Conservation (phyloP, 139 green algal genomes). For the Gonium pectorale region DNA sequence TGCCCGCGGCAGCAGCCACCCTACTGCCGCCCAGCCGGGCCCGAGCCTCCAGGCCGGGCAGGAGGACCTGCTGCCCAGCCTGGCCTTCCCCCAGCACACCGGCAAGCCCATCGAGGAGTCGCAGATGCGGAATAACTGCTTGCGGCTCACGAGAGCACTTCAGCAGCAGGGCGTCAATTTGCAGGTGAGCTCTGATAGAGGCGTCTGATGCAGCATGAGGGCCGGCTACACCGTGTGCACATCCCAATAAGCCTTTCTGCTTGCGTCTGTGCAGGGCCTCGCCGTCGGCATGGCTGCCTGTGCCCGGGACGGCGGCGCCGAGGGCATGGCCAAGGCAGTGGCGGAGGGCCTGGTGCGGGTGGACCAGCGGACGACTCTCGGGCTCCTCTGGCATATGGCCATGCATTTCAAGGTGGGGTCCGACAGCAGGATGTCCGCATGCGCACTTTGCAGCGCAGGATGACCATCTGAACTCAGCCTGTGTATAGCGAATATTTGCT, state of each 20-base stretch:
- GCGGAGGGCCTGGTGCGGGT: conserved; percentile 75
- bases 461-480: too few species aligned
- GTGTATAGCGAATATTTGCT: too few species aligned
- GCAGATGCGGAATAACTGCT: conserved; percentile 45
- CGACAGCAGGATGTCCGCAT: too few species aligned
- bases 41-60: neutral
- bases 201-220: too few species aligned
- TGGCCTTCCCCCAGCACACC: conserved; percentile 38
- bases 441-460: too few species aligned
- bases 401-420: conserved; percentile 38
- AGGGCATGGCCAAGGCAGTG: conserved; percentile 10
- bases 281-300: conserved; percentile 1
- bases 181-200: conserved; percentile 49
- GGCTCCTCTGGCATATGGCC: conserved; percentile 73
- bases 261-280: neutral
- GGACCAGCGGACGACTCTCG: conserved; percentile 70
- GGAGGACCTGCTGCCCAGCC: conserved; percentile 27
- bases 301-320: neutral
- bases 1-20: neutral
- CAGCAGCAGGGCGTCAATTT: conserved; percentile 71
- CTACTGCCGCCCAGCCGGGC: too few species aligned
- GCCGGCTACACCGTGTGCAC: too few species aligned
- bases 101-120: conserved; percentile 37
- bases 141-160: conserved; percentile 47
- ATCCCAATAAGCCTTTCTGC: too few species aligned